Conservation (phyloP, 1,284 basidiomycete species). For the Inonotus hispidus region DNA sequence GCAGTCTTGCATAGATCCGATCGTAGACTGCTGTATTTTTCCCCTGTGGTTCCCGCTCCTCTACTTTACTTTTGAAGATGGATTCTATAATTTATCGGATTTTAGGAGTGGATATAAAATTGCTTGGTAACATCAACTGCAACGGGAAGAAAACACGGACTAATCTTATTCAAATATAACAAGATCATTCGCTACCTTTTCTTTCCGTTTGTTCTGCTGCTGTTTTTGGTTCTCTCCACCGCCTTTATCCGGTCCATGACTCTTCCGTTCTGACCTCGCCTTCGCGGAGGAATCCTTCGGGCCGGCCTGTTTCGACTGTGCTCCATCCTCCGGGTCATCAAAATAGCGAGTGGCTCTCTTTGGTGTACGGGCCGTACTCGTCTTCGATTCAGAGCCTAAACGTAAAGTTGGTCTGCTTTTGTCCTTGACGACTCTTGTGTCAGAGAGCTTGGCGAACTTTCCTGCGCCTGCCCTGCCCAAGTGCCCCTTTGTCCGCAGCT, state of each 20-base stretch:
- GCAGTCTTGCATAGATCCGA: constrained; percentile 43
- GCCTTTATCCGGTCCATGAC: background rate
- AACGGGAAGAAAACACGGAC: background rate
- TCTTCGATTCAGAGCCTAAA: background rate
- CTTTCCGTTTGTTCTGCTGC: constrained; percentile 4
- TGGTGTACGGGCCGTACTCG: background rate
- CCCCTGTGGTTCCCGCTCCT: background rate
- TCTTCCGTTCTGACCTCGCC: background rate
- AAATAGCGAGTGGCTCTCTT: constrained; percentile 4
- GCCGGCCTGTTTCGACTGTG: background rate
- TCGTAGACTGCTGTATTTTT: background rate
- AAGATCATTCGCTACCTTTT: constrained; percentile 18
- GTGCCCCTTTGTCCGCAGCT: background rate
- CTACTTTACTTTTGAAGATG: background rate
- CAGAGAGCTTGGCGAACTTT: background rate
- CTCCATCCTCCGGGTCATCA: background rate
- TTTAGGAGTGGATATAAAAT: background rate
- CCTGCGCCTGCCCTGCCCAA: background rate
- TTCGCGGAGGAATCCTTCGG: background rate
- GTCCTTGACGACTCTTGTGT: background rate
- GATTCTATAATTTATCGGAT: background rate
- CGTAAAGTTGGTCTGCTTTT: background rate
- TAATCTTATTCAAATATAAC: constrained; percentile 5
- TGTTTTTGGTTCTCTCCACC: background rate
- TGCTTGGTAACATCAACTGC: background rate